Evolutionary conservation across 1,284 basidiomycete genomes (phyloP).

Genomic region (Austroboletus rostrupii): DNA sequence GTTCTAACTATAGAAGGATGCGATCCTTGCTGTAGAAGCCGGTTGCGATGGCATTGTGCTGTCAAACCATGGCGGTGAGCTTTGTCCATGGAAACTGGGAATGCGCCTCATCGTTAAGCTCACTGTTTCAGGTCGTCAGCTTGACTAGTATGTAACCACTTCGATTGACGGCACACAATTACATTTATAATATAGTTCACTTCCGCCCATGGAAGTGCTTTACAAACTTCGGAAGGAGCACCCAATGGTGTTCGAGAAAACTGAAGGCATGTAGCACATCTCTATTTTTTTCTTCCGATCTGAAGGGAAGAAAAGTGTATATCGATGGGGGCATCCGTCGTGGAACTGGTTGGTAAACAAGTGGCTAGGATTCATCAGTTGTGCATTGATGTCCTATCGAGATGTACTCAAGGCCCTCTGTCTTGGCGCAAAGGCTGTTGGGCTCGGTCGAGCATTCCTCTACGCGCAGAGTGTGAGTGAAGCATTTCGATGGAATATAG

Average conservation of each 20-base stretch:
- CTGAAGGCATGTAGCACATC: slow-evolving; percentile 49
- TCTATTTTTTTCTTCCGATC: neutral
- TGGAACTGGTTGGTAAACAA: slow-evolving; percentile 60
- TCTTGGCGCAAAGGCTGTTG: slow-evolving; percentile 86
- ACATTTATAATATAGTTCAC: slow-evolving; percentile 39
- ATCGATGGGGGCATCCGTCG: slow-evolving; percentile 86
- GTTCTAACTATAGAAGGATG: slow-evolving; percentile 49
- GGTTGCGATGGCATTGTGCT: slow-evolving; percentile 85
- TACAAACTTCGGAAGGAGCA: slow-evolving; percentile 67
- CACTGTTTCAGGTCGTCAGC: slow-evolving; percentile 59
- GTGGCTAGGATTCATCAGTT: neutral
- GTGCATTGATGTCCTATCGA: slow-evolving; percentile 14
- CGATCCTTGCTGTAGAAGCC: slow-evolving; percentile 83
- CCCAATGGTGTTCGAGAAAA: slow-evolving; percentile 71
- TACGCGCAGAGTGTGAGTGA: slow-evolving; percentile 78
- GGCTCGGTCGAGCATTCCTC: slow-evolving; percentile 86
- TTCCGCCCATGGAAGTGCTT: slow-evolving; percentile 74
- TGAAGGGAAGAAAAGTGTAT: slow-evolving; percentile 52
- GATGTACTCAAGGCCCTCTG: slow-evolving; percentile 91
- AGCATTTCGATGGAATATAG: slow-evolving; percentile 2
- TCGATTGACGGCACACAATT: slow-evolving; percentile 1
- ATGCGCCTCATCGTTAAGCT: slow-evolving; percentile 2
- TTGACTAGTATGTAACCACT: slow-evolving; percentile 60
- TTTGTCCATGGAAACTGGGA: slow-evolving; percentile 9
- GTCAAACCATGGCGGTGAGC: slow-evolving; percentile 87